A percentile compares a stretch with the other conserved stretches of the same genome.
phyloP scores from a whole-genome alignment of 805 yeast species.

The Schwanniomyces yamadae region DNA sequence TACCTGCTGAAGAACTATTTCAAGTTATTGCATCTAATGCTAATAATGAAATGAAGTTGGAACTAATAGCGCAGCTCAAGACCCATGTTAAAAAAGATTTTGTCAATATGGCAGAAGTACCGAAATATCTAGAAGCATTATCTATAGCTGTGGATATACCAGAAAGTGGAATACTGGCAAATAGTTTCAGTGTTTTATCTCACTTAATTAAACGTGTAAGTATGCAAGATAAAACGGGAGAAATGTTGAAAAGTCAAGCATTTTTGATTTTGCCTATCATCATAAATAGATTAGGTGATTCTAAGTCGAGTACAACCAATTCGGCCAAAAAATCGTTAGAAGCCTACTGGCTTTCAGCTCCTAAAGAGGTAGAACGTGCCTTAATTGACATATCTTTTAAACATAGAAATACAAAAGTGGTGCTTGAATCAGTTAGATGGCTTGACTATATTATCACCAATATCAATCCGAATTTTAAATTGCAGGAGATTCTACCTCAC shows the following conservation, averaged over 20 bases:
- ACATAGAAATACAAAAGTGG: constrained; percentile 35
- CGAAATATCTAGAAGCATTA: constrained; percentile 50
- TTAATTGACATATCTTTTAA: constrained; percentile 45
- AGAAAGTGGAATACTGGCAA: constrained; percentile 36
- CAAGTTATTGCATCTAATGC: constrained; percentile 13
- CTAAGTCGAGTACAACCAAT: constrained; percentile 32
- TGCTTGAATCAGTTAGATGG: constrained; percentile 46
- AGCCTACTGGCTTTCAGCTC: constrained; percentile 55
- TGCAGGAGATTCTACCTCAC: constrained; percentile 24
- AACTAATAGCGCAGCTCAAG: constrained; percentile 38
- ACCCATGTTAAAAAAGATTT: constrained; percentile 55
- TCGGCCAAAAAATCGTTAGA: constrained; percentile 52
- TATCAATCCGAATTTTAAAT: constrained; percentile 32
- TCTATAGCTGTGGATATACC: constrained; percentile 42
- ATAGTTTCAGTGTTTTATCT: constrained; percentile 51
- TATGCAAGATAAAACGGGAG: constrained; percentile 49
- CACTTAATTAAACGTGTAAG: constrained; percentile 58
- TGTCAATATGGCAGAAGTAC: constrained; percentile 50
- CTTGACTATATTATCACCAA: constrained; percentile 39
- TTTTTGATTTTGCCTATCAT: constrained; percentile 51
- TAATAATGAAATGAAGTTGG: constrained; percentile 11
- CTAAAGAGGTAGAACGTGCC: constrained; percentile 45
- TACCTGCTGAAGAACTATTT: constrained; percentile 19
- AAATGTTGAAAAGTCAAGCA: constrained; percentile 40
- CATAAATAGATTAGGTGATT: constrained; percentile 46